These are phyloP conservation scores for Xylaria sp. DNA, from an alignment of 2,329 filamentous ascomycete species.

Conservation along the genomic window DNA sequence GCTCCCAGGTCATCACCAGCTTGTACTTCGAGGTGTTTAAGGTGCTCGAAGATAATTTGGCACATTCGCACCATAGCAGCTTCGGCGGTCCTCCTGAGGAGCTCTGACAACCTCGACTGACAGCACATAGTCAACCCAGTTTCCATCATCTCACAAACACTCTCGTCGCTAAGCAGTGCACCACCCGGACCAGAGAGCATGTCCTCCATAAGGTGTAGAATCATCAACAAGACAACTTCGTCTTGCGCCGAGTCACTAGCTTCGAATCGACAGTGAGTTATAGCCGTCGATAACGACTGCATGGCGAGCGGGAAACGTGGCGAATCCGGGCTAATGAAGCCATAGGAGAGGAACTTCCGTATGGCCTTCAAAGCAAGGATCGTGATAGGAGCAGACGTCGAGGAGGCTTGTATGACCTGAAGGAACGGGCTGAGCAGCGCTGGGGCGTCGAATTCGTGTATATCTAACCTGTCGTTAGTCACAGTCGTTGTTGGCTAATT, in stretches of 20 bases:
- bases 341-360: slow-evolving; percentile 96
- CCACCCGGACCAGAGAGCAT: slow-evolving; percentile 96
- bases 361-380: slow-evolving; percentile 93
- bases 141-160: slow-evolving; percentile 99
- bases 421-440: slow-evolving; percentile 92
- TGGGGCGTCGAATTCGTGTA: slow-evolving; percentile 87
- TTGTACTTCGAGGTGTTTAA: slow-evolving; percentile 87
- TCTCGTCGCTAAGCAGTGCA: slow-evolving; percentile 94
- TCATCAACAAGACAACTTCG: slow-evolving; percentile 93
- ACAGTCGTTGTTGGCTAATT: neutral
- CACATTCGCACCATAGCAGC: slow-evolving; percentile 99
- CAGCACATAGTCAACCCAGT: slow-evolving; percentile 97
- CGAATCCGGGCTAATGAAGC: slow-evolving; percentile 84
- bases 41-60: slow-evolving; percentile 94
- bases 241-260: slow-evolving; percentile 94
- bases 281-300: slow-evolving; percentile 92
- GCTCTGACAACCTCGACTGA: slow-evolving; percentile 88
- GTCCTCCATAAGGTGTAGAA: slow-evolving; percentile 96
- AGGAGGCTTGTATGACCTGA: slow-evolving; percentile 95
- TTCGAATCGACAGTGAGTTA: slow-evolving; percentile 97
- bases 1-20: slow-evolving; percentile 73
- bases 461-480: slow-evolving; percentile 67
- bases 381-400: slow-evolving; percentile 95
- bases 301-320: slow-evolving; percentile 91
- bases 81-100: slow-evolving; percentile 90